Percentiles rank a stretch among this genome's conserved stretches.
These are phyloP conservation scores for Alloteropsis angusta DNA, from an alignment of 202 grass and related monocot species.

Conservation along the genomic window DNA sequence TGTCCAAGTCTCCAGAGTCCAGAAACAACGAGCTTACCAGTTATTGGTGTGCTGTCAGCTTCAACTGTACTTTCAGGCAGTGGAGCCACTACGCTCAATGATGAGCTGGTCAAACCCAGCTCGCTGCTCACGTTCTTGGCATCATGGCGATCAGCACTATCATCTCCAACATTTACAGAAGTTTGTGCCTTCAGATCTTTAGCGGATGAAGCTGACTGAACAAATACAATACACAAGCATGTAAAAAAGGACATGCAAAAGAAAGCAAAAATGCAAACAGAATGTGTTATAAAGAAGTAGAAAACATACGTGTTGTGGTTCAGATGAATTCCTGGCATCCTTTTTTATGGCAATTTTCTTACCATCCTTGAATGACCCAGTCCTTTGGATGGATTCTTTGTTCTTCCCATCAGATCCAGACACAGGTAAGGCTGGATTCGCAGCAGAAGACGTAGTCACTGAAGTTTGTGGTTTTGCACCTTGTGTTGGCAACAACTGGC, in stretches of 20 bases:
- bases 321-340: constrained; percentile 33
- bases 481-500: constrained; percentile 1
- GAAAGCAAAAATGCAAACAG: background rate
- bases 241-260: constrained; percentile 20
- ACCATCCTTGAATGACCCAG: constrained; percentile 52
- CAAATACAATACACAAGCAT: constrained; percentile 15
- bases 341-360: constrained; percentile 39
- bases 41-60: constrained; percentile 7
- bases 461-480: constrained; percentile 25
- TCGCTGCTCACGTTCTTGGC: constrained; percentile 2
- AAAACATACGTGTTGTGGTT: constrained; percentile 52
- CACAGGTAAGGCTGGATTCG: constrained; percentile 21
- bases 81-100: background rate
- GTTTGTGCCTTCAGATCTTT: constrained; percentile 40
- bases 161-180: constrained; percentile 23
- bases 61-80: constrained; percentile 16
- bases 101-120: constrained; percentile 6
- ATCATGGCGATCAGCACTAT: constrained; percentile 6
- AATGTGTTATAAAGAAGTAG: background rate
- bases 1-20: background rate
- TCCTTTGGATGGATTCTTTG: constrained; percentile 39
- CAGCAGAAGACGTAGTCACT: background rate
- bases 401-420: constrained; percentile 44
- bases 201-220: constrained; percentile 50
- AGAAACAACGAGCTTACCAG: constrained; percentile 21